Percentiles rank a stretch among this genome's conserved stretches.
Evolutionary conservation across 306 rosid species (phyloP).

Genomic region (Hippophae rhamnoides): DNA sequence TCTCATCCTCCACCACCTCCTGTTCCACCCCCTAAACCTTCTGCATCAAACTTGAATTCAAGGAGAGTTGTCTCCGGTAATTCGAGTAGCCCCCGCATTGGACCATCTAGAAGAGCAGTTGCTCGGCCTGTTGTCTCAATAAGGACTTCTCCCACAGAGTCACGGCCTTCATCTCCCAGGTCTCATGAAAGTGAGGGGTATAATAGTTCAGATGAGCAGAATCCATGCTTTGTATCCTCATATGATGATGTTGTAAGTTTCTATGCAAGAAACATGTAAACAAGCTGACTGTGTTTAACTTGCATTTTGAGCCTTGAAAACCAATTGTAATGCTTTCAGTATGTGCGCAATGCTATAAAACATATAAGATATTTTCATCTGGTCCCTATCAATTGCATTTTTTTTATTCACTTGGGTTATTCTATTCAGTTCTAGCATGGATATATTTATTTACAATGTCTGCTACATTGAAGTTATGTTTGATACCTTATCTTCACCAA

Average conservation of each 20-base stretch:
- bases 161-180: constrained; percentile 86
- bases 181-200: constrained; percentile 92
- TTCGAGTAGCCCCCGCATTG: constrained; percentile 41
- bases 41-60: constrained; percentile 35
- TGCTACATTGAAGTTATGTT: not conserved
- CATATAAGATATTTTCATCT: not conserved
- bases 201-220: constrained; percentile 92
- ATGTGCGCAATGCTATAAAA: not conserved
- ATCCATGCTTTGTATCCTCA: constrained; percentile 57
- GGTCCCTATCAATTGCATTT: not conserved
- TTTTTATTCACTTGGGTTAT: not conserved
- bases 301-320: not conserved
- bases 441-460: not conserved
- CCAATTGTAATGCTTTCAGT: not conserved
- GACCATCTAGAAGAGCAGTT: constrained; percentile 56
- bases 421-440: not conserved
- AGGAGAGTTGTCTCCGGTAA: constrained; percentile 46
- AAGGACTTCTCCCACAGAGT: constrained; percentile 66
- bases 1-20: constrained; percentile 89
- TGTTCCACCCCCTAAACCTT: constrained; percentile 74
- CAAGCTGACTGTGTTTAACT: not conserved
- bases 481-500: not conserved
- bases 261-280: not conserved
- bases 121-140: constrained; percentile 66
- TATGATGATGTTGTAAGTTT: constrained; percentile 75